A percentile compares a stretch with the other conserved stretches of the same genome.
These are phyloP conservation scores for Jackrogersella minutella DNA, from an alignment of 495 filamentous ascomycete genomes.

Conservation along the genomic window DNA sequence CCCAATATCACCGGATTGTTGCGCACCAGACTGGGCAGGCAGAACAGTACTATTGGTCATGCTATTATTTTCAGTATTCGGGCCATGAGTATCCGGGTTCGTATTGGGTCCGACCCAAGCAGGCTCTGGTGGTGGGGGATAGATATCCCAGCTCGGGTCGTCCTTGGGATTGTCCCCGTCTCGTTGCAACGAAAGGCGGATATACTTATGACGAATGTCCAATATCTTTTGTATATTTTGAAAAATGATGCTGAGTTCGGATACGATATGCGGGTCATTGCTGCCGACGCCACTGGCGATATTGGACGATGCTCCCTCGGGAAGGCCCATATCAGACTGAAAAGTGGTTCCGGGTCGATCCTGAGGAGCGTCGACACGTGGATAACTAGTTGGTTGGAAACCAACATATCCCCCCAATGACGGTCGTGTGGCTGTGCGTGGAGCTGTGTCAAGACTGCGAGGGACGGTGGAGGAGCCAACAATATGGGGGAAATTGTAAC, in stretches of 20 bases:
- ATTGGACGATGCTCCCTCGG: constrained; percentile 31
- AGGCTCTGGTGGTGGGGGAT: constrained; percentile 88
- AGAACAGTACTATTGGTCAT: constrained; percentile 64
- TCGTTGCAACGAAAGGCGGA: constrained; percentile 83
- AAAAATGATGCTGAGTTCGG: constrained; percentile 85
- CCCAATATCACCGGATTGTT: constrained; percentile 21
- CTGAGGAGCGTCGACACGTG: constrained; percentile 22
- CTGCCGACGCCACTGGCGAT: constrained; percentile 54
- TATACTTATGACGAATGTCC: constrained; percentile 88
- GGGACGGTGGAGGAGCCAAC: constrained; percentile 30
- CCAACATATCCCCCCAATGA: constrained; percentile 40
- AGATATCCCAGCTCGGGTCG: constrained; percentile 82
- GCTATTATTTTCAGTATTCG: constrained; percentile 57
- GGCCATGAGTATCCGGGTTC: constrained; percentile 46
- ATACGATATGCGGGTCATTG: constrained; percentile 73
- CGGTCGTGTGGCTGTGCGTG: constrained; percentile 42
- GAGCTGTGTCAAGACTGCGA: constrained; percentile 39
- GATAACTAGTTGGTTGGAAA: constrained; percentile 11
- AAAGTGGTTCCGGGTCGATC: constrained; percentile 35
- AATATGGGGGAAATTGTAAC: constrained; percentile 44
- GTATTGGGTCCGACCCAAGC: constrained; percentile 79
- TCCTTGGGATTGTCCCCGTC: constrained; percentile 86
- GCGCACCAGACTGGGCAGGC: constrained; percentile 38
- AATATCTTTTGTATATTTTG: constrained; percentile 84
- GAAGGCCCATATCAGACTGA: constrained; percentile 34